phyloP scores from a whole-genome alignment of 1,284 basidiomycete genomes.

The Pseudozyma flocculosa region DNA sequence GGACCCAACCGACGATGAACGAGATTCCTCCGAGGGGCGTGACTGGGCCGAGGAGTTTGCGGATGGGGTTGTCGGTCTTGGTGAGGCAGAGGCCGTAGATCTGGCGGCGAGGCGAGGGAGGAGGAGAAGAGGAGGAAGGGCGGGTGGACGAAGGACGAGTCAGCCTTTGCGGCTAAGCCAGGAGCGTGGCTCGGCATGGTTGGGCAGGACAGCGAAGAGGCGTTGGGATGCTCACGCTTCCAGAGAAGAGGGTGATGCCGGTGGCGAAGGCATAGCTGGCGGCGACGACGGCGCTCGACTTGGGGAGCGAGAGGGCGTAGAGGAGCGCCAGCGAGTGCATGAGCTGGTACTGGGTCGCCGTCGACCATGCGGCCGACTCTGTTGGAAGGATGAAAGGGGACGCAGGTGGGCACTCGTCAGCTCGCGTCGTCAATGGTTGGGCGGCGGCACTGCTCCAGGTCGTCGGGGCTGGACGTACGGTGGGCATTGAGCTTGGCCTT shows the following conservation, averaged over 20 bases:
- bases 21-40: constrained; percentile 52
- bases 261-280: constrained; percentile 44
- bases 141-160: no score
- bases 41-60: constrained; percentile 47
- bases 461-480: no score
- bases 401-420: neutral
- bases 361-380: constrained; percentile 51
- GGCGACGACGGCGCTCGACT: constrained; percentile 24
- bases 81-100: constrained; percentile 54
- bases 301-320: constrained; percentile 29
- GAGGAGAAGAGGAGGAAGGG: neutral
- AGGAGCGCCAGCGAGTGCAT: constrained; percentile 53
- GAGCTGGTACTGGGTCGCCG: constrained; percentile 52
- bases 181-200: no score
- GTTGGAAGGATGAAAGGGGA: neutral
- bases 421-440: no score
- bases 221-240: constrained; percentile 16
- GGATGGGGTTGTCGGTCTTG: constrained; percentile 36
- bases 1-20: constrained; percentile 52
- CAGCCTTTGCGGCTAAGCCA: no score
- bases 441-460: no score
- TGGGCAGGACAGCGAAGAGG: no score
- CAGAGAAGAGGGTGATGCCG: constrained; percentile 54
- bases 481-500: constrained; percentile 47
- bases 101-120: neutral